These are phyloP conservation scores for Coemansia sp. DNA, from an alignment of 192 early-diverging fungal genomes.

Conservation along the genomic window DNA sequence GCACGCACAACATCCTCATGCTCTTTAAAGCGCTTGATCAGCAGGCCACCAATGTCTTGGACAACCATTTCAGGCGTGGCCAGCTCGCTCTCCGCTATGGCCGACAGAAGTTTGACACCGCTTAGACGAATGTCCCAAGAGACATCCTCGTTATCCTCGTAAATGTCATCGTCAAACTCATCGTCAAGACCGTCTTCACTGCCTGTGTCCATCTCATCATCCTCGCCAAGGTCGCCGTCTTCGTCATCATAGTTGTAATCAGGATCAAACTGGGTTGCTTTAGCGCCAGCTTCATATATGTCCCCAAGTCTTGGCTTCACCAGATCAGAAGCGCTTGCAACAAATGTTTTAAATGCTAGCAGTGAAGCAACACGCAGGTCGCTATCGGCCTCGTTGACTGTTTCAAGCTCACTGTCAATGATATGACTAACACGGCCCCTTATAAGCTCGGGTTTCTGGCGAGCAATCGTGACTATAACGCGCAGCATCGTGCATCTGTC, in stretches of 20 bases:
- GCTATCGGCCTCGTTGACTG: conserved; percentile 27
- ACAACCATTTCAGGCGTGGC: conserved; percentile 13
- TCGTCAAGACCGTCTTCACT: conserved; percentile 37
- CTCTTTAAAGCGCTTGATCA: conserved; percentile 37
- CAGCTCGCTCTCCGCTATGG: conserved; percentile 32
- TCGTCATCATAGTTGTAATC: conserved; percentile 44
- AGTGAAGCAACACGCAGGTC: conserved; percentile 37
- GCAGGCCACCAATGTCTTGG: conserved; percentile 21
- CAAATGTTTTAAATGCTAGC: conserved; percentile 42
- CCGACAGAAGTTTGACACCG: conserved; percentile 43
- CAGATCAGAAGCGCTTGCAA: conserved; percentile 23
- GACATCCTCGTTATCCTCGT: conserved; percentile 49
- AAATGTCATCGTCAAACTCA: conserved; percentile 50
- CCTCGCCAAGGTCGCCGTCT: conserved; percentile 14
- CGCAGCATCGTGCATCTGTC: conserved; percentile 36
- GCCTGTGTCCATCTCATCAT: conserved; percentile 28
- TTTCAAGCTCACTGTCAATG: conserved; percentile 29
- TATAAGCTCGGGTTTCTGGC: conserved; percentile 37
- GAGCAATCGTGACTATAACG: conserved; percentile 46
- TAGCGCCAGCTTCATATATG: conserved; percentile 27
- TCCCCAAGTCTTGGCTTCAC: conserved; percentile 12
- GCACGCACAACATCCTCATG: conserved; percentile 48
- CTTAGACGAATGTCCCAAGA: conserved; percentile 46
- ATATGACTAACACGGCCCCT: conserved; percentile 18
- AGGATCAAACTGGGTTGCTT: conserved; percentile 37